Evolutionary conservation across 73 alveolate species (phyloP).

Genomic region (Chromera velia): DNA sequence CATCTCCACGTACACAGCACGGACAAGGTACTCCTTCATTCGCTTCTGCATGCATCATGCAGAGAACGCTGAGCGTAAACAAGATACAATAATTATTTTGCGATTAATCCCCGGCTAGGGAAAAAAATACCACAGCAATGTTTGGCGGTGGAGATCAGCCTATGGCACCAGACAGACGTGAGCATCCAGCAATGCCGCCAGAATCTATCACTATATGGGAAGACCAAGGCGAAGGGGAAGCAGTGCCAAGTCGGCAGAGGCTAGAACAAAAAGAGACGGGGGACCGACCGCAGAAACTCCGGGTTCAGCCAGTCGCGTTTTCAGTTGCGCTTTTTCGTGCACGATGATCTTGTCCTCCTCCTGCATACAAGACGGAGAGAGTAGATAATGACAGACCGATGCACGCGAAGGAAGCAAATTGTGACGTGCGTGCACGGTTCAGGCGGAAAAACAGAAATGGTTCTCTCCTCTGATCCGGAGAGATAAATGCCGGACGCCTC

Average conservation of each 20-base stretch:
- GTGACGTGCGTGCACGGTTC: background rate
- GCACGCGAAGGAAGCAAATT: background rate
- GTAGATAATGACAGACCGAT: too few relatives aligned
- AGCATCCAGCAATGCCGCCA: background rate
- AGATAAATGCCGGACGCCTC: background rate
- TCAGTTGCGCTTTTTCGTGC: slow-evolving; percentile 79
- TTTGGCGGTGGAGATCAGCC: background rate
- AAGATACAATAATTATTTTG: too few relatives aligned
- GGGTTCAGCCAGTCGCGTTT: slow-evolving; percentile 77
- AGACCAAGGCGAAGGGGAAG: background rate
- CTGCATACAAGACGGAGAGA: slow-evolving; percentile 1
- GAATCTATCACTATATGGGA: too few relatives aligned
- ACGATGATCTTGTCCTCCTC: slow-evolving; percentile 96
- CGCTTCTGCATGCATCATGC: background rate
- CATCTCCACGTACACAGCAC: slow-evolving; percentile 98
- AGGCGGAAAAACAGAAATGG: background rate
- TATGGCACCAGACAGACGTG: background rate
- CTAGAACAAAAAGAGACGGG: background rate
- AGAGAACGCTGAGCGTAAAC: background rate
- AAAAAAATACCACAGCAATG: background rate
- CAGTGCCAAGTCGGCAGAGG: background rate
- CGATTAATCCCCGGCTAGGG: background rate
- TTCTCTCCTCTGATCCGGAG: background rate
- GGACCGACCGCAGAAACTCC: slow-evolving; percentile 66
- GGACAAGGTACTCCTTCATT: slow-evolving; percentile 83